These are phyloP conservation scores for Cladosporium cucumerinum DNA, from an alignment of 2,329 filamentous ascomycete species.

Conservation along the genomic window DNA sequence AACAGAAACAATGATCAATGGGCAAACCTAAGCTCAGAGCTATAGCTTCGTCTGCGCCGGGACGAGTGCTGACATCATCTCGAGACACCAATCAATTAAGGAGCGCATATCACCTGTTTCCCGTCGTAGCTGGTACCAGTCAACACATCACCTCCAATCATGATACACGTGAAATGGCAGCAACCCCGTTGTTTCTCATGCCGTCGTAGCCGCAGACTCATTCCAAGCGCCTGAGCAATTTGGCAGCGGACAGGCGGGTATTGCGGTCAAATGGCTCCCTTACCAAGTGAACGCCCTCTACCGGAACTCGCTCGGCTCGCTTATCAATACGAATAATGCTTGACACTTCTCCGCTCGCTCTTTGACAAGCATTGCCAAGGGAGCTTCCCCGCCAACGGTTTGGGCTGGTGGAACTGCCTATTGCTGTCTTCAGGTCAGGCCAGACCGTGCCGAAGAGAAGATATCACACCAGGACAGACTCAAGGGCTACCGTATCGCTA, in stretches of 20 bases:
- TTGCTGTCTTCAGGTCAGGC: not conserved
- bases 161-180: not conserved
- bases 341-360: slow-evolving; percentile 1
- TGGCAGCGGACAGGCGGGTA: not conserved
- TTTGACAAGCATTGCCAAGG: not conserved
- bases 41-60: slow-evolving; percentile 7
- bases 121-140: slow-evolving; percentile 5
- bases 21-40: not conserved
- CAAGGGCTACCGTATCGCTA: not conserved
- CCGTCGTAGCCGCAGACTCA: not conserved
- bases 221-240: not conserved
- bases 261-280: not conserved
- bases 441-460: not conserved
- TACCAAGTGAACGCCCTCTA: not conserved
- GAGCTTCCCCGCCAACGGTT: not conserved
- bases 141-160: not conserved
- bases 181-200: not conserved
- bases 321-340: not conserved
- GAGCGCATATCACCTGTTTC: not conserved
- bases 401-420: not conserved
- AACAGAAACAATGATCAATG: not conserved
- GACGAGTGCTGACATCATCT: slow-evolving; percentile 8
- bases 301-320: not conserved
- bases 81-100: not conserved
- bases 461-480: not conserved